phyloP scores from a whole-genome alignment of 1,284 basidiomycete species.

The Heterobasidion parviporum region DNA sequence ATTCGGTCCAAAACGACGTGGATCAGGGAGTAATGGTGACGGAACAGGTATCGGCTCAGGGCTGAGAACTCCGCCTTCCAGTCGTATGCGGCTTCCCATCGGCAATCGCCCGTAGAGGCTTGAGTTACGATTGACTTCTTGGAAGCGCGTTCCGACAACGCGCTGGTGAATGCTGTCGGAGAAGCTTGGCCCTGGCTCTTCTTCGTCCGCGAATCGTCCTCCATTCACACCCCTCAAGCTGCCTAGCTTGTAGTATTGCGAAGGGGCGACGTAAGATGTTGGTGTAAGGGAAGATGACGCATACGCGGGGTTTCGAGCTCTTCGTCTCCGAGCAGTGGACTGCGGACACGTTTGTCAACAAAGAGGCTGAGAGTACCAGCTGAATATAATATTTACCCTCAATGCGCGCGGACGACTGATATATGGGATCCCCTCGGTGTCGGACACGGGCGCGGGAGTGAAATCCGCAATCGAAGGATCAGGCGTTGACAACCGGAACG shows the following conservation, averaged over 20 bases:
- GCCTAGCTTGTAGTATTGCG: conserved; percentile 66
- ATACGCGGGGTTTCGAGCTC: conserved; percentile 49
- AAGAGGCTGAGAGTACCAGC: background rate
- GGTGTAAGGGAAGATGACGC: conserved; percentile 62
- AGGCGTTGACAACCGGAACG: conserved; percentile 64
- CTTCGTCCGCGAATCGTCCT: conserved; percentile 42
- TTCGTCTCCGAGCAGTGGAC: conserved; percentile 25
- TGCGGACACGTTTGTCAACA: conserved; percentile 3
- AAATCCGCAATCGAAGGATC: conserved; percentile 39
- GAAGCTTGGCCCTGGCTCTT: conserved; percentile 31
- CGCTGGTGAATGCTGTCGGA: conserved; percentile 53
- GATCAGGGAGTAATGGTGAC: conserved; percentile 34
- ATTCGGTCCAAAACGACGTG: conserved; percentile 46
- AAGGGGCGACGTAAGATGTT: conserved; percentile 71
- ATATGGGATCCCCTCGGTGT: conserved; percentile 30
- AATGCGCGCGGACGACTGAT: conserved; percentile 65
- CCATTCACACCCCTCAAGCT: conserved; percentile 51
- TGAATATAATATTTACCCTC: conserved; percentile 7
- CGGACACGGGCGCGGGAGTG: conserved; percentile 21
- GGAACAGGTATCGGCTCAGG: conserved; percentile 2
- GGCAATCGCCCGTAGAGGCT: conserved; percentile 46
- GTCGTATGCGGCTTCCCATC: conserved; percentile 49
- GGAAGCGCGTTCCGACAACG: conserved; percentile 59
- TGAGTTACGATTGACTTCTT: conserved; percentile 61
- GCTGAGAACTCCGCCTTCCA: conserved; percentile 4